Evolutionary conservation across 163 green algal genomes (phyloP).

Genomic region (Scenedesmus sp.): DNA sequence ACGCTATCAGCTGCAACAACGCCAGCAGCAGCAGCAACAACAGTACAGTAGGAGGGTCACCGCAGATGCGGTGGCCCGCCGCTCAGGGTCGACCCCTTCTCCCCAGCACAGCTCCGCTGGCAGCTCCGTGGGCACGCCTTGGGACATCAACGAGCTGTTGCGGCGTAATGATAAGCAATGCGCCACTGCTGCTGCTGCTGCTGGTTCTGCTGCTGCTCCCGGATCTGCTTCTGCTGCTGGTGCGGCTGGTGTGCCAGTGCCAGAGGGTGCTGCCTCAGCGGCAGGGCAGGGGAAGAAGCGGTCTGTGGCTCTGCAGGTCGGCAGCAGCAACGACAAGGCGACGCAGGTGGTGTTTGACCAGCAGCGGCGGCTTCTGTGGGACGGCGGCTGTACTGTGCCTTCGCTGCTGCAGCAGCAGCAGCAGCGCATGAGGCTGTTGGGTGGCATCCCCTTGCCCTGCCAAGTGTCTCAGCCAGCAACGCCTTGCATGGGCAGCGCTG

Average conservation of each 20-base stretch:
- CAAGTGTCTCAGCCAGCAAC: not conserved
- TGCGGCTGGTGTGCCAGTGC: no score
- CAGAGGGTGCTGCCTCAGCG: not conserved
- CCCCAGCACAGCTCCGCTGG: not conserved
- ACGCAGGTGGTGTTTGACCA: constrained; percentile 48
- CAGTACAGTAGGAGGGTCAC: not conserved
- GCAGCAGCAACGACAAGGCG: constrained; percentile 45
- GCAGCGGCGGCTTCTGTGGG: constrained; percentile 20
- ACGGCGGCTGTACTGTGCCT: not conserved
- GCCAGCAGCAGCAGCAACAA: constrained; percentile 1
- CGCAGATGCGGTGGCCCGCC: not conserved
- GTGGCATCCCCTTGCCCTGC: not conserved
- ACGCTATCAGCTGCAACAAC: not conserved
- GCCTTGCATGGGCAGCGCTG: not conserved
- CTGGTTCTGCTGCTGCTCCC: not conserved
- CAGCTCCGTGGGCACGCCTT: not conserved
- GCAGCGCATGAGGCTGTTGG: not conserved
- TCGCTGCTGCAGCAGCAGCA: constrained; percentile 14
- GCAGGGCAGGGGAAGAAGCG: not conserved
- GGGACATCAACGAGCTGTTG: constrained; percentile 36
- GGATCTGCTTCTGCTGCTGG: not conserved
- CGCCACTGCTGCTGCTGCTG: not conserved
- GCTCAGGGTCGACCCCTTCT: not conserved
- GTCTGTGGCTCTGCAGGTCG: constrained; percentile 40
- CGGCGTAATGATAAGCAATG: not conserved